Evolutionary conservation across 129 eudicot species (phyloP), one percentile per base, ranked within the genome.

Genomic region (Kitagawia praeruptora): DNA sequence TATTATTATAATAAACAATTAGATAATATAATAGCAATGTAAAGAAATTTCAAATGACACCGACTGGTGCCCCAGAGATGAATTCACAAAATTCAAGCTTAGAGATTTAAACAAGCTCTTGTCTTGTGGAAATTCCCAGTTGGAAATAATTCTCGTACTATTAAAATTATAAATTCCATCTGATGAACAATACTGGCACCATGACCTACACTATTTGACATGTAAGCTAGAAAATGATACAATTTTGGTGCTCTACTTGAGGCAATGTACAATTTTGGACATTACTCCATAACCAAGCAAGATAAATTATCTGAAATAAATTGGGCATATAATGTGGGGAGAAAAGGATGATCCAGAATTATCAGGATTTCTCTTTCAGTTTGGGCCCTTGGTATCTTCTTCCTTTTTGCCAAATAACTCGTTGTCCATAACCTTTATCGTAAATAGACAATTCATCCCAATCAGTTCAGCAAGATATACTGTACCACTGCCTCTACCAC

Each of bases 271-370:
- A n/a, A n/a, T n/a, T n/a, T n/a, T 2, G 99, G 97, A 76, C 99
- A 96, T 79, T 90, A 96, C 89, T 96, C 99, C 99, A 92, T 96
- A 80, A 96, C 98, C 25, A 96, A 72, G 76, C 99, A 96, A 7
- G 99, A 96, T 16, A 96, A 77, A 76, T 96, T 92, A 80, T 96
- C 98, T 7, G 98, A 90, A 9, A 96, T 86, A 76, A 96, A 96
- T 85, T 96, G 98, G 31, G 93, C 93, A 84, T 92, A 96, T 7
- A 96, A 86, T 3, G 98, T 96, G 47, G 99, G 99, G 58, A 96
- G 90, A 90, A 96, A 96, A 40, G 99, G 99, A 85, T 96, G 99
- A 82, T 96, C 99, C 86, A 96, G 80, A 84, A 90, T 89, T 77
- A 91, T 88, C 81, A 96, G 84, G 81, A 96, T 96, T 78, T 96